Base-by-base conservation (phyloP, 2,329 filamentous ascomycete genomes). In the Penicillium thymicola region DNA sequence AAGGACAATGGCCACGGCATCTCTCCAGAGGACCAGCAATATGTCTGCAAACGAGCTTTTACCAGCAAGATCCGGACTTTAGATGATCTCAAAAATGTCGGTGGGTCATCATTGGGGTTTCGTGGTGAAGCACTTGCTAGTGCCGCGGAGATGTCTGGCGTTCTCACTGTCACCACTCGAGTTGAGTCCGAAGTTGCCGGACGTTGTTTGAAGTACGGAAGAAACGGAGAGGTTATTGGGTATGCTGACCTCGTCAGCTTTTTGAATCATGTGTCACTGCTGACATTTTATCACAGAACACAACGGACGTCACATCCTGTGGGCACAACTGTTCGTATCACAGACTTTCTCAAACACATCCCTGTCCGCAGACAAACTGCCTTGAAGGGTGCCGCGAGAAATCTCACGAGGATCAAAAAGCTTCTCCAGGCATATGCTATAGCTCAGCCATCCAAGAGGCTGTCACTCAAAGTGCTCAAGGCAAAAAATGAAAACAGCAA, bases 1-100 rank as follows among this genome's bases (percentile, higher is more conserved):
- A 83, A 79, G 54, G 84, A 86, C 70, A 88, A 87, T 69, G 85
- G 86, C 8, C 78, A 81, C 63, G 85, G 86, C 3, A 85, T 89
- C 58, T 71, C 79, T 2, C 72, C 79, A 2, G 78, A 79, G 37
- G 85, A 88, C 67, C 76, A 84, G 41, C 66, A 71, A 2, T 63
- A 83, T 38, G 77, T 85, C 18, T 85, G 84, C 62, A 81, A 77
- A 60, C 78, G 81, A 49, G 78, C 83, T 59, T 86, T 78, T 63
- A 89, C 86, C 0, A 87, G 84, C 73, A 89, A 89, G 72, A 84
- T 88, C 47, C 72, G 76, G 40, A 78, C 80, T 25, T 75, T 84
- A 46, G 75, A 82, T 1, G 85, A 88, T 59, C 70, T 88, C 44
- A 76, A 71, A 55, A 73, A 75, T 23, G 68, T 87, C 18, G 83